Evolutionary conservation across 2,329 filamentous ascomycete genomes (phyloP), one percentile per base, ranked within the genome.

Genomic region (Aspergillus eucalypticola): DNA sequence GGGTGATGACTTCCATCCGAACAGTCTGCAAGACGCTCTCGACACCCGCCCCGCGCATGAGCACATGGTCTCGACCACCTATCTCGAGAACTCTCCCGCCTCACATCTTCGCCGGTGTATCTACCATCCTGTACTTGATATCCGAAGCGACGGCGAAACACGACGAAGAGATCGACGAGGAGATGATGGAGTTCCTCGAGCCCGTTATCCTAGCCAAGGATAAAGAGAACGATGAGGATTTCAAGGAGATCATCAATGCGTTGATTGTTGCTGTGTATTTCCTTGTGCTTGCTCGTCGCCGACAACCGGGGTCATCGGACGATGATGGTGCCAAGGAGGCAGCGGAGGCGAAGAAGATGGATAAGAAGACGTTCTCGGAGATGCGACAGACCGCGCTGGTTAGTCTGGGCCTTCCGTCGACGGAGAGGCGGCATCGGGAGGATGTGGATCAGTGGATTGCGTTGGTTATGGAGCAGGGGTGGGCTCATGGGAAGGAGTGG

Each of bases 61-160:
- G 68, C 29, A 68, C 72, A 21, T 73, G 69, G 69, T 76, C 75
- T 8, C 71, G 75, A 8, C 74, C 73, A 21, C 70, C 74, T 8
- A 72, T 78, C 3, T 78, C 76, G 1, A 66, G 72, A 27, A 81
- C 80, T 3, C 83, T 92, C 3, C 86, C 86, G 0, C 89, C 90
- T 0, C 90, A 92, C 56, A 84, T 96, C 0, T 85, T 91, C 52
- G 88, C 90, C 0, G 92, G 90, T 1, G 82, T 92, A 54, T 88
- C 79, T 25, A 82, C 79, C 3, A 89, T 79, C 76, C 67, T 83
- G 49, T 86, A 84, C 39, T 66, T 77, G 35, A 67, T 76, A 11
- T 68, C 70, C 13, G 65, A 74, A 78, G 50, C 76, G 75, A 53
- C 76, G 75, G 59, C 79, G 80, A 62, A 83, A 79, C 66, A 77